A percentile compares a stretch with the other conserved stretches of the same genome.
phyloP scores from a whole-genome alignment of 345 rosid species.

The Cardamine resedifolia region DNA sequence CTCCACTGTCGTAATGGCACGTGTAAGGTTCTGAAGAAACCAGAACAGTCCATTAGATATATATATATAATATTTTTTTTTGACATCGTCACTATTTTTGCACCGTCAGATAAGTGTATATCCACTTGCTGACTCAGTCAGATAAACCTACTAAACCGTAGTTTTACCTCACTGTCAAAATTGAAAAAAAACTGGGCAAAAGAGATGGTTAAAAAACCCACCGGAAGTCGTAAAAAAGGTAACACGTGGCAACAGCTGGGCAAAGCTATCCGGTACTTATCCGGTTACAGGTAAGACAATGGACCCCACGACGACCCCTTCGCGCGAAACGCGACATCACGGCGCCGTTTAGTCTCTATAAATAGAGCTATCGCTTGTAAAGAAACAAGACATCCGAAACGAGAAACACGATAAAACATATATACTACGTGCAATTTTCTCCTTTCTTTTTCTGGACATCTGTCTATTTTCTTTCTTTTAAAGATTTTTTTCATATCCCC shows the following conservation, averaged over 20 bases:
- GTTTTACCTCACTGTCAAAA: neutral
- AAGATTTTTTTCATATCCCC: neutral
- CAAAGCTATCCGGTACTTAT: too few species aligned
- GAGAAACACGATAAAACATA: neutral
- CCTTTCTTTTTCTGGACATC: neutral
- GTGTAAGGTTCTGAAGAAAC: neutral
- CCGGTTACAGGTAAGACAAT: slow-evolving; percentile 17
- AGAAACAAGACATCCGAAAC: slow-evolving; percentile 15
- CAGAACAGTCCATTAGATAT: neutral
- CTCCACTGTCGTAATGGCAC: neutral
- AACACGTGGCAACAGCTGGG: slow-evolving; percentile 22
- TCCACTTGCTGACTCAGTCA: slow-evolving; percentile 39
- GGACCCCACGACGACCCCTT: slow-evolving; percentile 9
- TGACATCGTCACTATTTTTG: too few species aligned
- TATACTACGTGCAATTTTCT: slow-evolving; percentile 22
- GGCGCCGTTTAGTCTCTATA: slow-evolving; percentile 36
- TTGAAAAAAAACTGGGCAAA: neutral
- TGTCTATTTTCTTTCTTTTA: neutral
- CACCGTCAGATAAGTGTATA: slow-evolving; percentile 29
- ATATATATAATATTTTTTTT: too few species aligned
- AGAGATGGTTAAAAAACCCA: neutral
- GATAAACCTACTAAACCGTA: slow-evolving; percentile 11
- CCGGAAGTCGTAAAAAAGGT: neutral
- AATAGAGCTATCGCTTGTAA: slow-evolving; percentile 20
- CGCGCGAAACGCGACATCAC: slow-evolving; percentile 28